phyloP scores from a whole-genome alignment of 345 rosid genomes.

The Camelina neglecta region DNA sequence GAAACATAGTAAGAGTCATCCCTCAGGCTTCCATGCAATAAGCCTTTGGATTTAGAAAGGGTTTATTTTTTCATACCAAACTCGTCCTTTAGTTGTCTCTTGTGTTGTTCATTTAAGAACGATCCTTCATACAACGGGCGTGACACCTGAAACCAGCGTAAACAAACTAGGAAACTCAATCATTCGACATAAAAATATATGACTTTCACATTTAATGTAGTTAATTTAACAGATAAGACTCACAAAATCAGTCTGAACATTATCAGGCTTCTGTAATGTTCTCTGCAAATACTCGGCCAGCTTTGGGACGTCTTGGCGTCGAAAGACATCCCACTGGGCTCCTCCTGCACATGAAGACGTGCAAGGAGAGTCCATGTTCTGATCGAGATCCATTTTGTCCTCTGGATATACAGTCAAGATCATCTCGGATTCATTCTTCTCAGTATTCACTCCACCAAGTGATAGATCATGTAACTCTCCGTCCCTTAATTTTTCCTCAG shows the following conservation, averaged over 20 bases:
- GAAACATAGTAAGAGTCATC: constrained; percentile 30
- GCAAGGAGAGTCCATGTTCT: constrained; percentile 33
- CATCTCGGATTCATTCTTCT: constrained; percentile 38
- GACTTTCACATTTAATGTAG: constrained; percentile 9
- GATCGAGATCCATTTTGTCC: background rate
- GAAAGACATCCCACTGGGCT: constrained; percentile 83
- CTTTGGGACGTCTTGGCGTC: constrained; percentile 79
- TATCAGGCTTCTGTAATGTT: constrained; percentile 46
- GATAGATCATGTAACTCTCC: constrained; percentile 39
- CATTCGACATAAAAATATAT: constrained; percentile 6
- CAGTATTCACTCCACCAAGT: constrained; percentile 18
- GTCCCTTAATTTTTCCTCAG: constrained; percentile 19
- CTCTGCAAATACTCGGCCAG: constrained; percentile 59
- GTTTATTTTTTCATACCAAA: constrained; percentile 57
- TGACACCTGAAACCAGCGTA: constrained; percentile 56
- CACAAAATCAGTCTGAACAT: constrained; percentile 50
- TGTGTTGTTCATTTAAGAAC: constrained; percentile 65
- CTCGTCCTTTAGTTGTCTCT: constrained; percentile 70
- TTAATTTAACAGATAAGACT: constrained; percentile 44
- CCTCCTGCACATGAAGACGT: constrained; percentile 51
- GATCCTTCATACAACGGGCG: constrained; percentile 64
- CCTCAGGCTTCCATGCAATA: constrained; percentile 28
- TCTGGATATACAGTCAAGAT: constrained; percentile 18
- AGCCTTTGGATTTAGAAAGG: background rate
- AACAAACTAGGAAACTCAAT: constrained; percentile 32